These are phyloP conservation scores for Rhizopogon rudus DNA, from an alignment of 768 basidiomycete species.

Conservation along the genomic window DNA sequence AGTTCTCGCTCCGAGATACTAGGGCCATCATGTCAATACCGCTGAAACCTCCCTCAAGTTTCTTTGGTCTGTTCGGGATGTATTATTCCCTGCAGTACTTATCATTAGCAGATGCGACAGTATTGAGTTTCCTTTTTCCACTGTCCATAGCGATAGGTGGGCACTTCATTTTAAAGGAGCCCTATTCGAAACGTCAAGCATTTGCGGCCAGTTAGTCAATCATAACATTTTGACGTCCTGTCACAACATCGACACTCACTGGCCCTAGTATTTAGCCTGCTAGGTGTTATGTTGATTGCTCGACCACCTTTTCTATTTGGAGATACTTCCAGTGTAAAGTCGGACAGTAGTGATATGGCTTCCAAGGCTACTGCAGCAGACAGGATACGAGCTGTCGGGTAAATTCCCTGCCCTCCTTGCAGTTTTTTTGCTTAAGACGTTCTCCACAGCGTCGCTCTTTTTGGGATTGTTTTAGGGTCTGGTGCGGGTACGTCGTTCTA, in stretches of 20 bases:
- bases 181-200: constrained; percentile 48
- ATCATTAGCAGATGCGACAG: constrained; percentile 73
- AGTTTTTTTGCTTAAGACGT: neutral
- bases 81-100: constrained; percentile 73
- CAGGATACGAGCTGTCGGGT: constrained; percentile 61
- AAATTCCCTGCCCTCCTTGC: neutral
- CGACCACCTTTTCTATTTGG: constrained; percentile 75
- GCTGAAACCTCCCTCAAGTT: constrained; percentile 34
- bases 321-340: neutral
- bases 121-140: constrained; percentile 72
- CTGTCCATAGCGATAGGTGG: constrained; percentile 59
- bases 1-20: constrained; percentile 8
- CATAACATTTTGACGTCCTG: neutral
- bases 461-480: constrained; percentile 62
- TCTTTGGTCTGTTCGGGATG: constrained; percentile 65
- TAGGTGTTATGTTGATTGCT: constrained; percentile 79
- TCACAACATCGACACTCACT: neutral
- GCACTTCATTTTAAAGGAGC: constrained; percentile 57
- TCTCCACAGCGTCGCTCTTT: constrained; percentile 45
- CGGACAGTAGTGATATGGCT: neutral
- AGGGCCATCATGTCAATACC: neutral
- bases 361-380: constrained; percentile 22
- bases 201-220: constrained; percentile 42
- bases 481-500: constrained; percentile 55
- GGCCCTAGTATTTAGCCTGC: constrained; percentile 51